Evolutionary conservation across 371 early-diverging fungal species (phyloP), one percentile per base, ranked within the genome.

Genomic region (Coelomomyces lativittatus): DNA sequence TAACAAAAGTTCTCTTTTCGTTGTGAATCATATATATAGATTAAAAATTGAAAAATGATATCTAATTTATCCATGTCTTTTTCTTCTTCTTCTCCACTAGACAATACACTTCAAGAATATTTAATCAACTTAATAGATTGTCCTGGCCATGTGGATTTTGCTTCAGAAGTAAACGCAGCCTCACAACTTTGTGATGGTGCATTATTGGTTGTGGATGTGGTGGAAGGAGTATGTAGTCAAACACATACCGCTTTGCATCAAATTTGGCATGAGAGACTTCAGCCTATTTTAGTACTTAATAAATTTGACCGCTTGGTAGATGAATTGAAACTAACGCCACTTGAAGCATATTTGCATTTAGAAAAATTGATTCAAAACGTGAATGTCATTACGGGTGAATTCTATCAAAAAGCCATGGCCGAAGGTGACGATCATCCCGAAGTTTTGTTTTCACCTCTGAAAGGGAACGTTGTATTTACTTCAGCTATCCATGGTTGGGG

Each of bases 91-190:
- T 17, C 17, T 19, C 7, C 36, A 35, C 36, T 21, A 35, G 36
- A 6, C 36, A 41, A 32, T 4, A 30, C 25, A 10, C 38, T 26
- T 4, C 6, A 11, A 28, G 90, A 91, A 53, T 93, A 84, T 55
- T 57, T 93, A 37, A 78, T 96, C 61, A 91, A 95, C 60, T 61
- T 99, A 43, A 95, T 99, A 49, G 99, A 99, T 63, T 95, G 97
- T 7, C 99, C 99, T 8, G 99, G 99, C 9, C 99, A 99, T 57
- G 88, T 98, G 30, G 99, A 99, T 62, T 99, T 99, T 61, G 85
- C 93, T 2, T 81, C 86, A 26, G 90, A 98, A 54, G 95, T 98
- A 14, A 86, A 88, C 6, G 86, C 91, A 14, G 95, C 97, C 1
- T 88, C 97, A 2, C 69, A 93, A 35, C 62, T 99, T 1, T 88